These are phyloP conservation scores for Amanita fuliginea DNA, from an alignment of 768 basidiomycete species.

Conservation along the genomic window DNA sequence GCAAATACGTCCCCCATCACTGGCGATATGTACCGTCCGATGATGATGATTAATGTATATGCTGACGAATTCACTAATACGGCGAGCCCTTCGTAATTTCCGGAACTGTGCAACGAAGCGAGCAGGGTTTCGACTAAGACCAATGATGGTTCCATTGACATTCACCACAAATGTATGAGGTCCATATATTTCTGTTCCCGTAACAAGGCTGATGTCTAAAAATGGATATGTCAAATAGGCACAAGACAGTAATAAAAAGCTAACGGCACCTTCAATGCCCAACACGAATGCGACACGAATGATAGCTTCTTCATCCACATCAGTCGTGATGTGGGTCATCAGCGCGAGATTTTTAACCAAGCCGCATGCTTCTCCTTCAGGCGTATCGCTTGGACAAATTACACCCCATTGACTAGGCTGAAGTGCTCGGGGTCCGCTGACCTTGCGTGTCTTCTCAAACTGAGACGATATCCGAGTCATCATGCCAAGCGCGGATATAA, in stretches of 20 bases:
- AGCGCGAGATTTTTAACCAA: constrained; percentile 96
- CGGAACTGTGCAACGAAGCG: constrained; percentile 89
- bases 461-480: constrained; percentile 99
- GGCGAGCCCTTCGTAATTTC: constrained; percentile 81
- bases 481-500: constrained; percentile 98
- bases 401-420: constrained; percentile 99
- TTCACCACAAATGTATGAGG: constrained; percentile 89
- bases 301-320: constrained; percentile 93
- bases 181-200: constrained; percentile 95
- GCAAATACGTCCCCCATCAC: constrained; percentile 96
- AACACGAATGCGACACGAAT: constrained; percentile 84
- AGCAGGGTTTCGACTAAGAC: constrained; percentile 75
- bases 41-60: constrained; percentile 97
- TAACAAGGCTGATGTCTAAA: constrained; percentile 79
- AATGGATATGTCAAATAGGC: constrained; percentile 7
- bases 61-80: constrained; percentile 93
- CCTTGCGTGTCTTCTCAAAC: constrained; percentile 98
- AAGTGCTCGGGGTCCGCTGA: constrained; percentile 91
- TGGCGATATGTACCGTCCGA: constrained; percentile 87
- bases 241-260: background rate
- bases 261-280: constrained; percentile 81
- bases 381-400: constrained; percentile 95
- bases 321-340: constrained; percentile 99
- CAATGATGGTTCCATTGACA: constrained; percentile 93
- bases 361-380: constrained; percentile 98